These are phyloP conservation scores for Tuber borchii DNA, from an alignment of 495 filamentous ascomycete genomes.

Conservation along the genomic window DNA sequence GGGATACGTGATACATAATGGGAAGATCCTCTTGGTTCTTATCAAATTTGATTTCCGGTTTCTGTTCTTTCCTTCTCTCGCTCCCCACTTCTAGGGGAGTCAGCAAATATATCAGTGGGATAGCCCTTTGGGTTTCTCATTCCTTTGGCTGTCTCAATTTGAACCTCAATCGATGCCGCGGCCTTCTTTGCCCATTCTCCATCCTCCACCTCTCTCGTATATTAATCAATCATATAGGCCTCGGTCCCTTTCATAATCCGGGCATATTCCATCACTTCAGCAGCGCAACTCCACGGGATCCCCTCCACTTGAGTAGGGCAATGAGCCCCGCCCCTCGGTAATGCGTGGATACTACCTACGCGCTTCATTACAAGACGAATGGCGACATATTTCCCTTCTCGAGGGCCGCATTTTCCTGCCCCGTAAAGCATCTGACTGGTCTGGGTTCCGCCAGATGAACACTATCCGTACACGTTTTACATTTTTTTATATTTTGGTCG, in stretches of 20 bases:
- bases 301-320: conserved; percentile 63
- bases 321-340: conserved; percentile 73
- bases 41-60: conserved; percentile 49
- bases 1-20: conserved; percentile 52
- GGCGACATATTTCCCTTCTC: conserved; percentile 82
- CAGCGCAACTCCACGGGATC: conserved; percentile 89
- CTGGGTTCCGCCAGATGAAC: conserved; percentile 92
- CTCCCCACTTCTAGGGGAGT: conserved; percentile 48
- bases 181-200: conserved; percentile 86
- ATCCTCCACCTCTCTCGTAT: too few species aligned
- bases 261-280: conserved; percentile 89
- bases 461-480: conserved; percentile 88
- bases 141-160: conserved; percentile 45
- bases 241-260: conserved; percentile 83
- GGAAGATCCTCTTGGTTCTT: conserved; percentile 47
- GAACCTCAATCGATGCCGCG: conserved; percentile 15
- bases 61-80: conserved; percentile 47
- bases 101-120: background rate
- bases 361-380: conserved; percentile 73
- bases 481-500: conserved; percentile 81
- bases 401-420: conserved; percentile 71
- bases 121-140: conserved; percentile 56
- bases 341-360: conserved; percentile 71
- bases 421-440: conserved; percentile 83
- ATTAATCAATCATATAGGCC: conserved; percentile 87